Percentiles rank a stretch among this genome's conserved stretches.
Conservation (phyloP, 108 stramenopile species). For the Chaetoceros tenuissimus region DNA sequence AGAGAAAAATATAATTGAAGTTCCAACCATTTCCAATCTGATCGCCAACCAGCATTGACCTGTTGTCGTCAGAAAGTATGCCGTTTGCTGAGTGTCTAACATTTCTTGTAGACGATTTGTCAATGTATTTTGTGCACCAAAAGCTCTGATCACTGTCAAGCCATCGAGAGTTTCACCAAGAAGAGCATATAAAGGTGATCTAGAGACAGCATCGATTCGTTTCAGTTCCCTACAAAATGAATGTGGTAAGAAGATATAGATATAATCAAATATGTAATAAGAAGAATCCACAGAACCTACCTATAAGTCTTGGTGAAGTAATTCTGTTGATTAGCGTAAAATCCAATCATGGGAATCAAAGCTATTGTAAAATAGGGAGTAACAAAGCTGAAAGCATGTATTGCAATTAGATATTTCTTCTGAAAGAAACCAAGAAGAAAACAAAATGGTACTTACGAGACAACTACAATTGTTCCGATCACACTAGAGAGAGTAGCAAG, state of each 20-base stretch:
- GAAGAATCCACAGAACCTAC: neutral
- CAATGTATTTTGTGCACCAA: slow-evolving; percentile 61
- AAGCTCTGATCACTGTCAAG: slow-evolving; percentile 89
- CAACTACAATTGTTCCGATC: slow-evolving; percentile 62
- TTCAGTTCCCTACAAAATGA: slow-evolving; percentile 87
- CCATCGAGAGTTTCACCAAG: slow-evolving; percentile 92
- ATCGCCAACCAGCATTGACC: slow-evolving; percentile 96
- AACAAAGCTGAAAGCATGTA: slow-evolving; percentile 3
- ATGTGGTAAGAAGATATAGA: slow-evolving; percentile 7
- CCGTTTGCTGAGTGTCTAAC: slow-evolving; percentile 72
- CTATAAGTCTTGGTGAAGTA: slow-evolving; percentile 52
- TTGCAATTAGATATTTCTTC: slow-evolving; percentile 5
- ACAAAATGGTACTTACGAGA: slow-evolving; percentile 39
- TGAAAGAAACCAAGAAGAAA: slow-evolving; percentile 19
- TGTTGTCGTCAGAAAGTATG: slow-evolving; percentile 74
- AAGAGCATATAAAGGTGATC: slow-evolving; percentile 88
- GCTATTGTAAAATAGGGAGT: slow-evolving; percentile 43
- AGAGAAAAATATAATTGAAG: slow-evolving; percentile 52
- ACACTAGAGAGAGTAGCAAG: slow-evolving; percentile 60
- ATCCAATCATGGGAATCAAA: slow-evolving; percentile 54
- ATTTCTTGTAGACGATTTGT: slow-evolving; percentile 46
- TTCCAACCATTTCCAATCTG: slow-evolving; percentile 83
- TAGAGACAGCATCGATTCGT: slow-evolving; percentile 72
- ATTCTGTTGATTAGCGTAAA: slow-evolving; percentile 58
- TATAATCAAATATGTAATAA: neutral